Conservation (phyloP, 192 early-diverging fungal species). For the Umbelopsis vinacea region DNA sequence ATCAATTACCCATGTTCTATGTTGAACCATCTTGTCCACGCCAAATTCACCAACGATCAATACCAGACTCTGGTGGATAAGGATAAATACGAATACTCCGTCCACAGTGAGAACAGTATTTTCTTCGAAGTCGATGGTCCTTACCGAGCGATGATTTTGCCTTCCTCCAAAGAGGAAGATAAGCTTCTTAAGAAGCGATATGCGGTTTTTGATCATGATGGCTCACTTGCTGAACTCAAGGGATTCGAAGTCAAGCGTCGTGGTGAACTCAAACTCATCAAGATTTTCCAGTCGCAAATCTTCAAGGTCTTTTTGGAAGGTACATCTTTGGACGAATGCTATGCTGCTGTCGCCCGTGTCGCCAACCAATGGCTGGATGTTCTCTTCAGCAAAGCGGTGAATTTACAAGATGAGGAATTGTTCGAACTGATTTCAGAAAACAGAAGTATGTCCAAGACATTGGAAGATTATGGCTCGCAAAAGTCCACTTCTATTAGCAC, state of each 20-base stretch:
- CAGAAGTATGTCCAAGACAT: conserved; percentile 92
- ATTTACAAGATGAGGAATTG: conserved; percentile 84
- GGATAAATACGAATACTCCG: conserved; percentile 63
- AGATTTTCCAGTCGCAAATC: conserved; percentile 94
- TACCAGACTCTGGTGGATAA: conserved; percentile 82
- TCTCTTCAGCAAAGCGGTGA: conserved; percentile 80
- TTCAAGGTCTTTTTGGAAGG: conserved; percentile 95
- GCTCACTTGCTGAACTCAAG: conserved; percentile 93
- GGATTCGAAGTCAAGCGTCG: conserved; percentile 99
- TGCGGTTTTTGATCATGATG: conserved; percentile 96
- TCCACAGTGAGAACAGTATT: conserved; percentile 91
- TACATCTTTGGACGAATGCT: conserved; percentile 83
- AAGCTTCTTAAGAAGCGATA: conserved; percentile 98
- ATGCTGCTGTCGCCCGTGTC: conserved; percentile 83
- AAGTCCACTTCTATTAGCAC: conserved; percentile 96
- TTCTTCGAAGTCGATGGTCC: conserved; percentile 99
- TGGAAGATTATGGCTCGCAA: conserved; percentile 92
- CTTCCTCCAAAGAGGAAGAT: conserved; percentile 92
- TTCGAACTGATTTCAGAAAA: conserved; percentile 98
- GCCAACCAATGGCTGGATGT: conserved; percentile 97
- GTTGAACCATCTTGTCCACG: conserved; percentile 97
- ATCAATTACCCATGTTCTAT: conserved; percentile 98
- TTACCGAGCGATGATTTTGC: conserved; percentile 97
- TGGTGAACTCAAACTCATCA: conserved; percentile 98
- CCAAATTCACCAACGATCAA: conserved; percentile 96